phyloP scores from a whole-genome alignment of 805 yeast species.

The Helenozyma rhizophorensis region DNA sequence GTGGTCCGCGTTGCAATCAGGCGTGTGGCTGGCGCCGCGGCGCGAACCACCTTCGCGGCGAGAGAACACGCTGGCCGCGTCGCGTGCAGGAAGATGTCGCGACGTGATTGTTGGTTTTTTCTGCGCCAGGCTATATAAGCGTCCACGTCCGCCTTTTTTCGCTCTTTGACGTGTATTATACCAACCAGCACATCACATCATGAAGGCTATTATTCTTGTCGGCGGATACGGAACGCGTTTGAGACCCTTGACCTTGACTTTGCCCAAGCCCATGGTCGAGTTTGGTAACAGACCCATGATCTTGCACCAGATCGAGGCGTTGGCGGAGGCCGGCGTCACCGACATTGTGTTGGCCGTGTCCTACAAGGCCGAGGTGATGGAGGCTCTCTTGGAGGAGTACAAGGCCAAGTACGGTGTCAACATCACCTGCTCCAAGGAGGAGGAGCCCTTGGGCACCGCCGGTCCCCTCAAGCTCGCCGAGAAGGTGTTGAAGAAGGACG shows the following conservation, averaged over 20 bases:
- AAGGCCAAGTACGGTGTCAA: conserved; percentile 91
- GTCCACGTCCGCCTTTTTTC: conserved; percentile 3
- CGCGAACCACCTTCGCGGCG: no score
- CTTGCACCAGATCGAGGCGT: conserved; percentile 95
- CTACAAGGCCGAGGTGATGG: conserved; percentile 99
- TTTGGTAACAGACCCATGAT: conserved; percentile 99
- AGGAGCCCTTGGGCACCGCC: conserved; percentile 99
- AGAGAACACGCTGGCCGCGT: no score
- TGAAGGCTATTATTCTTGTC: conserved; percentile 97
- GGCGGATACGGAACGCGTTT: conserved; percentile 99
- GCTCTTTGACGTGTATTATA: conserved; percentile 7
- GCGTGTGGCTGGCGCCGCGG: no score
- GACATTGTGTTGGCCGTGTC: conserved; percentile 98
- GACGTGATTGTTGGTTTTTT: no score
- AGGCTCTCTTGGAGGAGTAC: conserved; percentile 86
- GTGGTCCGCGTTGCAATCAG: no score
- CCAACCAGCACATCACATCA: conserved; percentile 22
- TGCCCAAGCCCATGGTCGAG: conserved; percentile 96
- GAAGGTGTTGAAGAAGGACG: conserved; percentile 86
- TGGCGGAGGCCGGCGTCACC: conserved; percentile 97
- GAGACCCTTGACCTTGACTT: conserved; percentile 94
- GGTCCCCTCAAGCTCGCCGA: conserved; percentile 99
- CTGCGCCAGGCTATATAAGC: conserved; percentile 5
- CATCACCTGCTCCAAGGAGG: conserved; percentile 96
- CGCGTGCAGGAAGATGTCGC: no score